Base-by-base conservation (phyloP, 108 stramenopile species). In the Discostella stelligeroides region DNA sequence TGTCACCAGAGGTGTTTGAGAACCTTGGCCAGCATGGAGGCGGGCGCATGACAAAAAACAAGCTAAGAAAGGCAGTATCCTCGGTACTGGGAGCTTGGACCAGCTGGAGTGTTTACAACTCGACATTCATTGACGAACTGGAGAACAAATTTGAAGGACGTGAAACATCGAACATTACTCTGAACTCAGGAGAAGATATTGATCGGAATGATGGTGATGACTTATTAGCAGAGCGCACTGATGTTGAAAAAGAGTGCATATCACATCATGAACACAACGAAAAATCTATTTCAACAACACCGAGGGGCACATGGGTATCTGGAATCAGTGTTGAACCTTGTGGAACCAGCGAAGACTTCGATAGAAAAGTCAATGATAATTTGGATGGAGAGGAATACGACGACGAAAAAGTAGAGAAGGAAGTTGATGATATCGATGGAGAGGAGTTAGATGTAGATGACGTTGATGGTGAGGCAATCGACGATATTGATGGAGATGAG, bases 101-200 rank as follows among this genome's bases (percentile, higher is more conserved):
- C 14, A 89, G 88, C 30, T 94, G 93, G 93, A 76, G 84, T 63
- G 90, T 94, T 8, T 94, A 87, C 76, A 86, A 87, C 66, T 72
- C 87, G 23, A 64, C 74, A 15, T 94, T 90, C 66, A 21, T 94
- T 27, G 93, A 94, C 55, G 86, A 89, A 20, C 62, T 94, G 10
- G 80, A 91, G 21, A 81, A 68, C 27, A 76, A 84, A 28, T 94
- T 91, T 66, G 85, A 90, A 43, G 90, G 93, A 23, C 72, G 72
- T 25, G 84, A 89, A 20, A 34, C 34, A 34, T 27, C 66, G 15
- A 23, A 55, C 25, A 0, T 39, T 17, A 25, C 53, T 56, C 21
- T 53, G 27, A 70, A 75, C 20, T 12, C 48, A 14, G 18, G 20
- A 15, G 56, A 65, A 48, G 67, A 75, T 4, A 23, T 47, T 21